Conservation (phyloP, 2,329 filamentous ascomycete species). For the Cladophialophora immunda region DNA sequence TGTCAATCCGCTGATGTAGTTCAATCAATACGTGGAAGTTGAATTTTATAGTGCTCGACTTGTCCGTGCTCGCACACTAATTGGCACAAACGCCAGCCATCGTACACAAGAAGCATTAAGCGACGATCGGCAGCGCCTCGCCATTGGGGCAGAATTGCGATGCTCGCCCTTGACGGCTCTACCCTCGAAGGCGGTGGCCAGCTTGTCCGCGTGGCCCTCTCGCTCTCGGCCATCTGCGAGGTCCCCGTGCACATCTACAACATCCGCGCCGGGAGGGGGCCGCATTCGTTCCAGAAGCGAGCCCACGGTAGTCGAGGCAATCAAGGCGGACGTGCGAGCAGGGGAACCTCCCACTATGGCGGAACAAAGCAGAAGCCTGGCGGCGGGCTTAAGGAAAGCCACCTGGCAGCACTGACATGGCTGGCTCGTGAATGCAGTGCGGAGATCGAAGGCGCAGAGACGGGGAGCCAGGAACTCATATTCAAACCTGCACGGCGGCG, state of each 20-base stretch:
- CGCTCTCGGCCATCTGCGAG: conserved; percentile 62
- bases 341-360: background rate
- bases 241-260: conserved; percentile 60
- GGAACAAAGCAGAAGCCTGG: conserved; percentile 43
- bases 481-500: conserved; percentile 40
- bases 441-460: conserved; percentile 45
- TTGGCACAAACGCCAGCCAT: background rate
- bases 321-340: background rate
- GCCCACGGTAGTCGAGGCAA: conserved; percentile 7
- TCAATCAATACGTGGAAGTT: background rate
- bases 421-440: conserved; percentile 61
- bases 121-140: background rate
- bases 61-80: background rate
- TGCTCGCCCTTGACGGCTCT: conserved; percentile 60
- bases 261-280: conserved; percentile 61
- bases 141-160: background rate
- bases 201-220: conserved; percentile 65
- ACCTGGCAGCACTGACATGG: conserved; percentile 64
- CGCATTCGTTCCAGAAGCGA: conserved; percentile 2
- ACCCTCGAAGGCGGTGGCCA: conserved; percentile 71
- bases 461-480: conserved; percentile 48
- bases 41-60: no score
- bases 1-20: background rate
- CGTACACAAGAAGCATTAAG: background rate
- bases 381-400: conserved; percentile 66